phyloP scores from a whole-genome alignment of 2,329 filamentous ascomycete species.

The Cordyceps javanica region DNA sequence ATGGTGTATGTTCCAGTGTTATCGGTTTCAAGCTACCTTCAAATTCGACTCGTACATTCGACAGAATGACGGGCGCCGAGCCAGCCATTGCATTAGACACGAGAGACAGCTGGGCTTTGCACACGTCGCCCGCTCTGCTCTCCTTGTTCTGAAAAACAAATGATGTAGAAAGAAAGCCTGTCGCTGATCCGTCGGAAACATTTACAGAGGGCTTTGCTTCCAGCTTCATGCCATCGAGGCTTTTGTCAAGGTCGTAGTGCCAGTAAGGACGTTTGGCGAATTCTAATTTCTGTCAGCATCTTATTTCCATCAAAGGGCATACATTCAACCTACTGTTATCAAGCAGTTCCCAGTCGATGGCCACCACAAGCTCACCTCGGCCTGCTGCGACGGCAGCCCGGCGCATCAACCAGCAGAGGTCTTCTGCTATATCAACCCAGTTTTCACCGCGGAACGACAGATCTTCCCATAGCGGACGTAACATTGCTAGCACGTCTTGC shows the following conservation, averaged over 20 bases:
- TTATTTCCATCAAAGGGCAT: neutral
- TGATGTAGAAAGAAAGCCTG: constrained; percentile 48
- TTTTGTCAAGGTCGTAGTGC: constrained; percentile 55
- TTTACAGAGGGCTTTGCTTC: constrained; percentile 43
- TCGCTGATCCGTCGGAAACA: constrained; percentile 43
- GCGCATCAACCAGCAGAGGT: constrained; percentile 55
- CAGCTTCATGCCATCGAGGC: constrained; percentile 43
- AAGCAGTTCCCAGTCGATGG: constrained; percentile 61
- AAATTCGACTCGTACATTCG: constrained; percentile 48
- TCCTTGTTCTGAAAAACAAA: constrained; percentile 55
- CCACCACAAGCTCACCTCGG: constrained; percentile 50
- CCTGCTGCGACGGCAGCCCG: constrained; percentile 47
- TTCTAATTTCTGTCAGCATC: constrained; percentile 27
- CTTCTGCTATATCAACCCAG: constrained; percentile 55
- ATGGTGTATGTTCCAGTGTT: constrained; percentile 38
- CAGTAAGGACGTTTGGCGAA: constrained; percentile 50
- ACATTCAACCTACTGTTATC: constrained; percentile 45
- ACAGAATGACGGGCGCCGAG: constrained; percentile 46
- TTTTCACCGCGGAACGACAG: constrained; percentile 50
- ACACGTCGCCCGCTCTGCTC: constrained; percentile 55
- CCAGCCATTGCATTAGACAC: constrained; percentile 49
- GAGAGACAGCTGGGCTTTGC: constrained; percentile 51
- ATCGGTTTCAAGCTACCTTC: constrained; percentile 53
- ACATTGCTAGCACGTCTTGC: constrained; percentile 46
- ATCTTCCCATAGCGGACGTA: constrained; percentile 53